These are phyloP conservation scores for Trichoderma reesei DNA, from an alignment of 495 filamentous ascomycete genomes.

Conservation along the genomic window DNA sequence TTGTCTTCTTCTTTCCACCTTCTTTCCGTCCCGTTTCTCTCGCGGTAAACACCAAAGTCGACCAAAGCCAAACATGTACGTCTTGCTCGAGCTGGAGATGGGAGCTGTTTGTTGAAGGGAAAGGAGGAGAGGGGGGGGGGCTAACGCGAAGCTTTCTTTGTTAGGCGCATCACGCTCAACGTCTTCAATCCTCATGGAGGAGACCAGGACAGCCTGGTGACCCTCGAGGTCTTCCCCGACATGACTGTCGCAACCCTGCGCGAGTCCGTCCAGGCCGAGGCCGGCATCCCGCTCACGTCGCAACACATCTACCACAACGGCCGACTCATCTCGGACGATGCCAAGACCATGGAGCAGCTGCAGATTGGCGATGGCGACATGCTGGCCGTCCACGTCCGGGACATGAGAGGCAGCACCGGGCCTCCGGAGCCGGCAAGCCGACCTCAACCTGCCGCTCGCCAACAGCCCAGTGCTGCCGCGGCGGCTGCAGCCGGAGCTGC, in stretches of 20 bases:
- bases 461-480: conserved; percentile 21
- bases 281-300: conserved; percentile 39
- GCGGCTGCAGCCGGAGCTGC: conserved; percentile 30
- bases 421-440: conserved; percentile 28
- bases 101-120: too few relatives aligned
- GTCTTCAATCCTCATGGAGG: conserved; percentile 60
- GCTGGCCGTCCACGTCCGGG: conserved; percentile 71
- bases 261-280: conserved; percentile 60
- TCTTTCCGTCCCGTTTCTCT: not conserved
- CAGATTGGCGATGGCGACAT: conserved; percentile 84
- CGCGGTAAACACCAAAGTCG: not conserved
- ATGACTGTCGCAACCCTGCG: conserved; percentile 85
- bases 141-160: not conserved
- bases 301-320: conserved; percentile 87
- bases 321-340: conserved; percentile 62
- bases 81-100: not conserved
- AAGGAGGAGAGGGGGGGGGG: not conserved
- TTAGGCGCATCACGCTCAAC: conserved; percentile 76
- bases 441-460: not conserved
- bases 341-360: conserved; percentile 71
- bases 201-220: conserved; percentile 66
- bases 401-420: conserved; percentile 36
- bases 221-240: conserved; percentile 70
- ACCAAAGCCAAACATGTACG: not conserved
- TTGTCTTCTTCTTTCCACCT: not conserved